Conservation (phyloP, 2,329 filamentous ascomycete genomes). For the Colletotrichum gloeosporioides region DNA sequence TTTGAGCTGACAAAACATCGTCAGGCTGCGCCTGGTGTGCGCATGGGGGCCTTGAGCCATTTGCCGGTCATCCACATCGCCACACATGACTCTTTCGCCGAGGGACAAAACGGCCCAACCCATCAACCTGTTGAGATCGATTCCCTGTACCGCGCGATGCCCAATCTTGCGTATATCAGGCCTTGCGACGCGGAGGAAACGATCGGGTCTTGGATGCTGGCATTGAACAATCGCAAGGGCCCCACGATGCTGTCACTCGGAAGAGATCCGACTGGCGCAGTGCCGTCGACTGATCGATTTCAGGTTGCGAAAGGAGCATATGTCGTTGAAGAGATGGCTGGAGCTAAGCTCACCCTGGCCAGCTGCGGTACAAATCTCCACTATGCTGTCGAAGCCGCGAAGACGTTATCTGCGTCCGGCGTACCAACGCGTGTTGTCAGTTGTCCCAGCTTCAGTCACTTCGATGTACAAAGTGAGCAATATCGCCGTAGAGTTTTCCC, state of each 20-base stretch:
- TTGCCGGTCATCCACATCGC: constrained; percentile 57
- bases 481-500: constrained; percentile 40
- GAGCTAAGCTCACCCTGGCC: constrained; percentile 1
- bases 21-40: constrained; percentile 48
- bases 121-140: constrained; percentile 61
- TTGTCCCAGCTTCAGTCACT: constrained; percentile 17
- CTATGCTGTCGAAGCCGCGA: constrained; percentile 45
- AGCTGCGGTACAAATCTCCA: constrained; percentile 23
- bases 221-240: background rate
- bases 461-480: constrained; percentile 12
- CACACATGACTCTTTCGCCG: constrained; percentile 60
- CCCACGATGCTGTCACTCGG: constrained; percentile 40
- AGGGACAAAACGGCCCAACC: constrained; percentile 60
- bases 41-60: constrained; percentile 57
- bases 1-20: background rate
- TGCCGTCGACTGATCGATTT: constrained; percentile 29
- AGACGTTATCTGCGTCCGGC: background rate
- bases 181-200: constrained; percentile 59
- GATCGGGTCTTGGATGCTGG: constrained; percentile 46
- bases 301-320: constrained; percentile 36
- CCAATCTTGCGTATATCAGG: constrained; percentile 57
- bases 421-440: background rate
- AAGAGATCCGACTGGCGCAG: constrained; percentile 35
- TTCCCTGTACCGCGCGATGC: constrained; percentile 58
- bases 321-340: constrained; percentile 31